Evolutionary conservation across 805 yeast genomes (phyloP).

Genomic region (Myxozyma mucilagina): DNA sequence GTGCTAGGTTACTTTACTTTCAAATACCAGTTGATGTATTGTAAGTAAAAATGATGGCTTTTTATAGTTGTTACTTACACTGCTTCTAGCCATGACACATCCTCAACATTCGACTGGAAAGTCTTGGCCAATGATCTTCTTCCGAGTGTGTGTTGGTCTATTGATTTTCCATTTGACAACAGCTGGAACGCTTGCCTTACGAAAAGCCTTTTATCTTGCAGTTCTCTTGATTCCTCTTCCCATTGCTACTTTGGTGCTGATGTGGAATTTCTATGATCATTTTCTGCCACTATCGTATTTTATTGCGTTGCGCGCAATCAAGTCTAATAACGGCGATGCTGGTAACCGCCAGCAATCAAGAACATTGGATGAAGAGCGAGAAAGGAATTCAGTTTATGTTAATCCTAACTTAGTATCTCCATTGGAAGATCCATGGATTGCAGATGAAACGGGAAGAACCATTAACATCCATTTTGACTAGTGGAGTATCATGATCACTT

Average conservation of each 20-base stretch:
- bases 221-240: slow-evolving; percentile 76
- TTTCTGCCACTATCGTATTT: slow-evolving; percentile 79
- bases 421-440: slow-evolving; percentile 85
- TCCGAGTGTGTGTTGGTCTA: slow-evolving; percentile 79
- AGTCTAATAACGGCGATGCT: slow-evolving; percentile 2
- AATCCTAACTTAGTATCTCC: slow-evolving; percentile 71
- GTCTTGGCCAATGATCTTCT: slow-evolving; percentile 88
- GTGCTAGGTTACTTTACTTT: slow-evolving; percentile 82
- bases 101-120: slow-evolving; percentile 96
- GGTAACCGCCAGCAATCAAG: slow-evolving; percentile 33
- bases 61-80: not conserved
- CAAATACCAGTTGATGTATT: slow-evolving; percentile 83
- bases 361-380: slow-evolving; percentile 80
- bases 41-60: not conserved
- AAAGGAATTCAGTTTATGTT: slow-evolving; percentile 66
- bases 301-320: slow-evolving; percentile 76
- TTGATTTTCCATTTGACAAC: slow-evolving; percentile 84
- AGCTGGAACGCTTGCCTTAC: slow-evolving; percentile 85
- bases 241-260: slow-evolving; percentile 58
- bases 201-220: slow-evolving; percentile 75
- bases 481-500: not conserved
- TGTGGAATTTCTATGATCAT: slow-evolving; percentile 80
- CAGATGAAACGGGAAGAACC: slow-evolving; percentile 35
- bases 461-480: slow-evolving; percentile 23
- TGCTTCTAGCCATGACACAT: slow-evolving; percentile 66